phyloP scores from a whole-genome alignment of 1,139 yeast genomes.

The Fermentozyma sake region DNA sequence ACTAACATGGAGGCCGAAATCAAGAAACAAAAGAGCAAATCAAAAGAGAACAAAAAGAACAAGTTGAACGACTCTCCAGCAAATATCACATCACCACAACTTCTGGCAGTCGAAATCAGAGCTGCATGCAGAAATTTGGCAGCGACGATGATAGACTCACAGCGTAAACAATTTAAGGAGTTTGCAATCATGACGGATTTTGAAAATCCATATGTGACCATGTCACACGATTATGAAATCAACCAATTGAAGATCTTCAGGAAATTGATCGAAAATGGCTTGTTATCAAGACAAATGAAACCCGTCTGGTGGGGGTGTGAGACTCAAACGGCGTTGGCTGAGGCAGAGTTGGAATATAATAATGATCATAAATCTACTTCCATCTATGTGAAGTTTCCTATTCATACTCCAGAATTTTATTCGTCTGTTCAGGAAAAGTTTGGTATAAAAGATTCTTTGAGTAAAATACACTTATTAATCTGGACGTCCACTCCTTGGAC shows the following conservation, averaged over 20 bases:
- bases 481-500: conserved; percentile 99
- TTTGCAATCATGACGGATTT: conserved; percentile 86
- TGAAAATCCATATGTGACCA: conserved; percentile 65
- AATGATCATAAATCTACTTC: conserved; percentile 69
- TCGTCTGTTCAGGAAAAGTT: too few relatives aligned
- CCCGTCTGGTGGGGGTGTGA: conserved; percentile 99
- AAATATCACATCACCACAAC: too few relatives aligned
- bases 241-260: conserved; percentile 71
- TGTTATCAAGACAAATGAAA: conserved; percentile 77
- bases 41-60: neutral
- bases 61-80: too few relatives aligned
- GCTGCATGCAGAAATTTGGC: conserved; percentile 69
- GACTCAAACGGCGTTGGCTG: conserved; percentile 91
- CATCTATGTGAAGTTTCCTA: conserved; percentile 66
- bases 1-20: conserved; percentile 36
- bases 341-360: conserved; percentile 89
- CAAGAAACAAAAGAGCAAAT: conserved; percentile 25
- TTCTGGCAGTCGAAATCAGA: conserved; percentile 49
- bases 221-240: conserved; percentile 65
- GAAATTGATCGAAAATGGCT: conserved; percentile 57
- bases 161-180: conserved; percentile 57
- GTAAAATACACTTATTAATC: conserved; percentile 39
- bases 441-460: too few relatives aligned
- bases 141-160: conserved; percentile 53
- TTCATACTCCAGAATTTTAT: conserved; percentile 12